Evolutionary conservation across 148 eudicot genomes (phyloP), one percentile per base, ranked within the genome.

Genomic region (Arbutus unedo): DNA sequence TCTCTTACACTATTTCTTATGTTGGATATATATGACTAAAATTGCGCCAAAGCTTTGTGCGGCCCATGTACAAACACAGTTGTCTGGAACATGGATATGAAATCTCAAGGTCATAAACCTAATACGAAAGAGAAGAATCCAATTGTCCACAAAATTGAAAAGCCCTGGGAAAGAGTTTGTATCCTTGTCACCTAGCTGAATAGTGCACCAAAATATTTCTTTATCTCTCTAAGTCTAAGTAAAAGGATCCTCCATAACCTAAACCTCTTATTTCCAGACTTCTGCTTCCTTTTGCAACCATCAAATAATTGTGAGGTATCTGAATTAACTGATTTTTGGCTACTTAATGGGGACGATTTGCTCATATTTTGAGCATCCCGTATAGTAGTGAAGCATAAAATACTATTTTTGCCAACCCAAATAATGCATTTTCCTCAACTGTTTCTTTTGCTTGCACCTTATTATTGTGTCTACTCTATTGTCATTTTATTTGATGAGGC

Each of bases 251-350:
- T 54, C 56, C 56, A 13, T 54, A 54, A 13, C 54, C 45, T 31
- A 54, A 76, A 38, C 31, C 23, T 31, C 79, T 5, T 53, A 76
- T 49, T 10, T 18, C 79, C 23, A 53, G 60, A 25, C 7, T 75
- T 53, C 13, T 76, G 16, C 47, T 13, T 0, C 53, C 62, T 16
- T 76, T 74, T 74, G 6, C 45, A 14, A 5, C 13, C 5, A 5
- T 53, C n/a, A 14, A 31, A 31, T 50, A 50, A 38, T 47, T 14
- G 79, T 31, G 41, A 31, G 79, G 62, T 47, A 19, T 41, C n/a
- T 41, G 49, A 70, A 43, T 70, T 70, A 43, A 70, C 44, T 45
- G 77, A 76, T 53, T 31, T 74, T 76, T 51, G 79, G 79, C n/a
- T 53, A 53, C 47, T 53, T 25, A 25, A 41, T 75, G 78, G 56